Conservation (phyloP, 306 rosid species). For the Leucaena leucocephala region DNA sequence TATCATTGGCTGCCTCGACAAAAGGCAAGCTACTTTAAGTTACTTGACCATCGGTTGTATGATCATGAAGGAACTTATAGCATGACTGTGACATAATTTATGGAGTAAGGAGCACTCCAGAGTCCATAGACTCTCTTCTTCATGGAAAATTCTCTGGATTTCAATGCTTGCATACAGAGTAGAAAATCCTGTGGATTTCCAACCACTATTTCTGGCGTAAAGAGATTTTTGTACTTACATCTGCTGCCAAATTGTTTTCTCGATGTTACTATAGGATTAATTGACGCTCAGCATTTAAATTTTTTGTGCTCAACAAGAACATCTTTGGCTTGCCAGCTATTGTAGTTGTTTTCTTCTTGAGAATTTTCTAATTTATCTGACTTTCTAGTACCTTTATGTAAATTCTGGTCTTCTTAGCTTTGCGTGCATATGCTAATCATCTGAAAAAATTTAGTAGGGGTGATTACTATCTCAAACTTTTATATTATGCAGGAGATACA, state of each 20-base stretch:
- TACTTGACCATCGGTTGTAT: background rate
- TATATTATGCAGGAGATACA: constrained; percentile 46
- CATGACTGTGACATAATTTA: background rate
- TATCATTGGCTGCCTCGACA: background rate
- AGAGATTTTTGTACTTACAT: background rate
- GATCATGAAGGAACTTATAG: background rate
- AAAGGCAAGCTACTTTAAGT: background rate
- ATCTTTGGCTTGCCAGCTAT: background rate
- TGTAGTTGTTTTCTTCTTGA: background rate
- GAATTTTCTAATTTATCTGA: background rate
- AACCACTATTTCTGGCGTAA: background rate
- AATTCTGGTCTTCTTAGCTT: background rate
- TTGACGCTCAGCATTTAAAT: background rate
- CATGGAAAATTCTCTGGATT: background rate
- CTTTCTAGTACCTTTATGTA: background rate
- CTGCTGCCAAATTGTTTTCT: background rate
- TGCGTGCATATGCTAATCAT: background rate
- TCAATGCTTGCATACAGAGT: background rate
- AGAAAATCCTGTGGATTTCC: background rate
- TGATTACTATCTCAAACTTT: constrained; percentile 23
- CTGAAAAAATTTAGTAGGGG: background rate
- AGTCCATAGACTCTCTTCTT: background rate
- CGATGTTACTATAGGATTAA: background rate
- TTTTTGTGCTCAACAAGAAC: background rate
- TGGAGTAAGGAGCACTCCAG: background rate